A percentile compares a stretch with the other conserved stretches of the same genome.
Conservation (phyloP, 768 basidiomycete species). For the Chalciporus chontae region DNA sequence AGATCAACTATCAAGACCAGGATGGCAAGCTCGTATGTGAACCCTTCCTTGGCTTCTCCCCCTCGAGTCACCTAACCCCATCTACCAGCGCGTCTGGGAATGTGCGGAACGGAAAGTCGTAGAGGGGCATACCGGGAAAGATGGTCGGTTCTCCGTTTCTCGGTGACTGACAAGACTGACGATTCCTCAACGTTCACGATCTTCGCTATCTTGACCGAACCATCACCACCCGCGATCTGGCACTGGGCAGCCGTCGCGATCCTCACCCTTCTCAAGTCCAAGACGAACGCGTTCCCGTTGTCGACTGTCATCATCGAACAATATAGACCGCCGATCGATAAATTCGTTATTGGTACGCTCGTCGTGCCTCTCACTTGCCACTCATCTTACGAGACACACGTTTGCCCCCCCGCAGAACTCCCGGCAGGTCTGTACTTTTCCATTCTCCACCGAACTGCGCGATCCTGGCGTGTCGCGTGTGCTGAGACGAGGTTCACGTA, state of each 20-base stretch:
- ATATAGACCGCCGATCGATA: constrained; percentile 84
- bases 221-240: neutral
- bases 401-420: constrained; percentile 37
- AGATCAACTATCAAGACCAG: constrained; percentile 76
- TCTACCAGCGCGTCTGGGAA: constrained; percentile 82
- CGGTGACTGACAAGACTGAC: neutral
- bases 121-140: constrained; percentile 70
- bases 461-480: neutral
- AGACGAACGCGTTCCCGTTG: constrained; percentile 62
- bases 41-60: neutral
- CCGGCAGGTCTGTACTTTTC: constrained; percentile 46
- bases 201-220: neutral
- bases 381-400: neutral
- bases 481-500: constrained; percentile 15
- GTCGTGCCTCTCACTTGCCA: too few species aligned
- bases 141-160: constrained; percentile 47
- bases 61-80: neutral
- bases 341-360: constrained; percentile 63
- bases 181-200: neutral
- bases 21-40: constrained; percentile 62
- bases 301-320: constrained; percentile 90
- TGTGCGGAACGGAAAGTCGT: constrained; percentile 84
- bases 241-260: constrained; percentile 70
- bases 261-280: constrained; percentile 74
- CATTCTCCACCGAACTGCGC: constrained; percentile 13